Evolutionary conservation across 805 yeast genomes (phyloP).

Genomic region (Saccharomycopsis sp.): DNA sequence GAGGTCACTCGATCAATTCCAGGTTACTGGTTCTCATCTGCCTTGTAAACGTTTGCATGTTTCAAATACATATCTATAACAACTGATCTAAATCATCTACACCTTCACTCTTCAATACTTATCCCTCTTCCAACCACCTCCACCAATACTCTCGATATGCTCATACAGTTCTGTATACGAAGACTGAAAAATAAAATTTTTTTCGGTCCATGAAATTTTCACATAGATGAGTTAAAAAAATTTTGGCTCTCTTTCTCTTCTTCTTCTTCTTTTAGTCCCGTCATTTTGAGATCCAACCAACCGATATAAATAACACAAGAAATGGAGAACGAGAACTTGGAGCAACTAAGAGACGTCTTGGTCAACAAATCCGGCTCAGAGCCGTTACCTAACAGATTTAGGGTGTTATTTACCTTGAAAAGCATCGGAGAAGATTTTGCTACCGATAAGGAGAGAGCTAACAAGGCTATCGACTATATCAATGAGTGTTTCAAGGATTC

Average conservation of each 20-base stretch:
- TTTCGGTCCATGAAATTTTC: not conserved
- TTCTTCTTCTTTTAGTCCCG: not conserved
- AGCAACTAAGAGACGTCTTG: constrained; percentile 65
- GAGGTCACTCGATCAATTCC: too few species aligned
- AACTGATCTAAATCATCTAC: too few species aligned
- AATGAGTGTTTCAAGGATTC: constrained; percentile 75
- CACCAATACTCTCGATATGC: too few species aligned
- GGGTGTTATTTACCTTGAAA: constrained; percentile 90
- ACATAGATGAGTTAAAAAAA: not conserved
- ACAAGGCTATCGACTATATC: constrained; percentile 70
- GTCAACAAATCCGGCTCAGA: constrained; percentile 59
- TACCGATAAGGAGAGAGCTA: constrained; percentile 46
- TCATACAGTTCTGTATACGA: too few species aligned
- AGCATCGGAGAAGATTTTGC: constrained; percentile 72
- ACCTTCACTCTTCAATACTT: too few species aligned
- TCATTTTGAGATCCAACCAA: too few species aligned
- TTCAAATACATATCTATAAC: too few species aligned
- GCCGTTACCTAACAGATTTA: constrained; percentile 78
- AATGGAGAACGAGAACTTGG: constrained; percentile 32
- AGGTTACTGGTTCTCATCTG: too few species aligned
- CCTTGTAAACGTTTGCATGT: too few species aligned
- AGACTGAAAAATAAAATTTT: not conserved
- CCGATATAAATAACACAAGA: not conserved
- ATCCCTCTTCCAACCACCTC: too few species aligned
- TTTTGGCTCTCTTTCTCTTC: not conserved